Percentiles rank a stretch among this genome's conserved stretches.
Evolutionary conservation across 169 alveolate genomes (phyloP).

Genomic region (Plasmodium coatneyi): DNA sequence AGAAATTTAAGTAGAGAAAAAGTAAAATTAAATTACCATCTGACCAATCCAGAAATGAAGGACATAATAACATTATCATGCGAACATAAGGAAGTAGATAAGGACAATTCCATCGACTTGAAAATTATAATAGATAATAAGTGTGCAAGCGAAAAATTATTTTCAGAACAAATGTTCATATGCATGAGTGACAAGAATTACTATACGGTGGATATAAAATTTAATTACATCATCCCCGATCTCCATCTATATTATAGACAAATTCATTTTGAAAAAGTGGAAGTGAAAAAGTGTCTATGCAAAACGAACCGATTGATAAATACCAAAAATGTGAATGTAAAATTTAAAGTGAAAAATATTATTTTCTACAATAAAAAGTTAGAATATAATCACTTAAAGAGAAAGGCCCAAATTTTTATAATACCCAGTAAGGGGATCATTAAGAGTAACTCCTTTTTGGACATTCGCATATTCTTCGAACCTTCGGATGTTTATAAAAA

Average conservation of each 20-base stretch:
- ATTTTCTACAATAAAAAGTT: conserved; percentile 61
- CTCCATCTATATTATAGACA: conserved; percentile 29
- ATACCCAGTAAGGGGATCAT: conserved; percentile 38
- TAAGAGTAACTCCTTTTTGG: conserved; percentile 54
- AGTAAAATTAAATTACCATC: conserved; percentile 3
- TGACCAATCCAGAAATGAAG: conserved; percentile 17
- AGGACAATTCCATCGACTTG: conserved; percentile 20
- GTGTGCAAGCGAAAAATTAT: conserved; percentile 9
- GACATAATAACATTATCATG: conserved; percentile 5
- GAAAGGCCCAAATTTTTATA: conserved; percentile 40
- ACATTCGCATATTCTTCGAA: conserved; percentile 51
- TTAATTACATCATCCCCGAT: conserved; percentile 50
- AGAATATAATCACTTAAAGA: conserved; percentile 59
- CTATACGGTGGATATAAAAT: conserved; percentile 29
- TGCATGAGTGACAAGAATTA: conserved; percentile 47
- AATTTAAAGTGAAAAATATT: conserved; percentile 62
- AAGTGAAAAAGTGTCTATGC: conserved; percentile 47
- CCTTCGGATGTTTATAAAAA: conserved; percentile 57
- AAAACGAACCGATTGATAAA: conserved; percentile 64
- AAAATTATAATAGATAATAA: conserved; percentile 39
- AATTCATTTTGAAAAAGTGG: conserved; percentile 33
- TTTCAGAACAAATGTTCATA: conserved; percentile 38
- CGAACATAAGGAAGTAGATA: conserved; percentile 28
- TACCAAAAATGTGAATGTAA: conserved; percentile 42
- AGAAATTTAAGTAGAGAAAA: conserved; percentile 50